Evolutionary conservation across 352 stramenopile species (phyloP).

Genomic region (Phytophthora sp.): DNA sequence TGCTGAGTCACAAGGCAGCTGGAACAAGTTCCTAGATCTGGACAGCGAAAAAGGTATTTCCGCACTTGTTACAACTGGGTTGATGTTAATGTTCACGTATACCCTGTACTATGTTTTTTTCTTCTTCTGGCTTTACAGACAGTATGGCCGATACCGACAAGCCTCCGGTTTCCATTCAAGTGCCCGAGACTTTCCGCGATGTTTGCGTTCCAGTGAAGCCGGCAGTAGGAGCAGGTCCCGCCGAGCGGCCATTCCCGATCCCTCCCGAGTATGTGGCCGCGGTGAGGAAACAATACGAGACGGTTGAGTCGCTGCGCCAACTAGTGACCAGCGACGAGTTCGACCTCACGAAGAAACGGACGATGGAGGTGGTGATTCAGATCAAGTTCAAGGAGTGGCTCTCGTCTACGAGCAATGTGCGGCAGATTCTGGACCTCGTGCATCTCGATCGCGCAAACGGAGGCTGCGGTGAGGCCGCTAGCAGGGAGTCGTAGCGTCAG

Average conservation of each 20-base stretch:
- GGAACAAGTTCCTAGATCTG: conserved; percentile 74
- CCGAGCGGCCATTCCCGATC: conserved; percentile 80
- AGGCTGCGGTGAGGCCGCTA: conserved; percentile 15
- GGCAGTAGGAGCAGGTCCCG: conserved; percentile 30
- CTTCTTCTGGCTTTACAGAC: conserved; percentile 28
- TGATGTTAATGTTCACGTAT: conserved; percentile 1
- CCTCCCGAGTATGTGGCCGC: conserved; percentile 70
- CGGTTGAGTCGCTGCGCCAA: conserved; percentile 71
- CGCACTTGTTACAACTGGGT: not conserved
- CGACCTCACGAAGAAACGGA: conserved; percentile 76
- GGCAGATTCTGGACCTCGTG: conserved; percentile 90
- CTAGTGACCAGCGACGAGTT: conserved; percentile 85
- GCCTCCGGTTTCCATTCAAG: conserved; percentile 61
- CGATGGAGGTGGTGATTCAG: conserved; percentile 86
- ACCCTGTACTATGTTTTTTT: no score
- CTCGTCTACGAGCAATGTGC: conserved; percentile 81
- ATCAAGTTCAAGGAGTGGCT: conserved; percentile 90
- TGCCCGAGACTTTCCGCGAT: conserved; percentile 65
- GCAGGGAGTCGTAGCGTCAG: conserved; percentile 32
- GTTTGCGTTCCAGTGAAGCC: conserved; percentile 77
- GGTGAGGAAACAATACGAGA: conserved; percentile 76
- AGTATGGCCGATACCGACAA: conserved; percentile 56
- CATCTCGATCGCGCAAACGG: conserved; percentile 67
- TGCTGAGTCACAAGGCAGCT: conserved; percentile 57
- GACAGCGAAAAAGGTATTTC: conserved; percentile 65